phyloP scores from a whole-genome alignment of 1,284 basidiomycete genomes.

The Marasmius oreades region DNA sequence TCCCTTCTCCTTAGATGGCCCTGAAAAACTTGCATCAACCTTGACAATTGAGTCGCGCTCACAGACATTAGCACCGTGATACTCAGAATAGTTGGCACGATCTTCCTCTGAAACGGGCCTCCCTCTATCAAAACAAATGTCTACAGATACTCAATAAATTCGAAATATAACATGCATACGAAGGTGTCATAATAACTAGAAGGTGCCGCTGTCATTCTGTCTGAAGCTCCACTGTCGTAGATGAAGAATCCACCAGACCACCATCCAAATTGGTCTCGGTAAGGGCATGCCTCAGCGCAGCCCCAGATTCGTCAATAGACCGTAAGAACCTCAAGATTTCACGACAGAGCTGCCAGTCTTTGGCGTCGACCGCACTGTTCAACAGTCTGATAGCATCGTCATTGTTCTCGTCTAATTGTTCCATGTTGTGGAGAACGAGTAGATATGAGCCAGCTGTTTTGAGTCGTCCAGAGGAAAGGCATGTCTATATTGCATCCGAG shows the following conservation, averaged over 20 bases:
- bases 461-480: conserved; percentile 70
- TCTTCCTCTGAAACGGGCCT: conserved; percentile 46
- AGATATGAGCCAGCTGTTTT: conserved; percentile 94
- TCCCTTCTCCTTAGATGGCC: conserved; percentile 59
- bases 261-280: conserved; percentile 33
- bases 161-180: background rate
- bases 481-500: conserved; percentile 48
- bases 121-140: no score
- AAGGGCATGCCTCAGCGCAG: conserved; percentile 62
- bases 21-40: conserved; percentile 38
- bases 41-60: conserved; percentile 20
- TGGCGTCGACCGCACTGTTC: conserved; percentile 65
- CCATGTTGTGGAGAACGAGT: conserved; percentile 89
- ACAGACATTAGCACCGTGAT: conserved; percentile 79
- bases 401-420: conserved; percentile 80
- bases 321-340: conserved; percentile 91
- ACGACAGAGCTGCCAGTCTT: conserved; percentile 81
- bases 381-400: conserved; percentile 79
- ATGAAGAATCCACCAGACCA: background rate
- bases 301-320: conserved; percentile 85
- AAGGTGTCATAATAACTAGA: background rate
- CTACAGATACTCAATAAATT: no score
- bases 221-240: background rate
- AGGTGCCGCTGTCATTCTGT: no score
- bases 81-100: conserved; percentile 65